These are phyloP conservation scores for Aspergillus indologenus DNA, from an alignment of 495 filamentous ascomycete species.

Conservation along the genomic window DNA sequence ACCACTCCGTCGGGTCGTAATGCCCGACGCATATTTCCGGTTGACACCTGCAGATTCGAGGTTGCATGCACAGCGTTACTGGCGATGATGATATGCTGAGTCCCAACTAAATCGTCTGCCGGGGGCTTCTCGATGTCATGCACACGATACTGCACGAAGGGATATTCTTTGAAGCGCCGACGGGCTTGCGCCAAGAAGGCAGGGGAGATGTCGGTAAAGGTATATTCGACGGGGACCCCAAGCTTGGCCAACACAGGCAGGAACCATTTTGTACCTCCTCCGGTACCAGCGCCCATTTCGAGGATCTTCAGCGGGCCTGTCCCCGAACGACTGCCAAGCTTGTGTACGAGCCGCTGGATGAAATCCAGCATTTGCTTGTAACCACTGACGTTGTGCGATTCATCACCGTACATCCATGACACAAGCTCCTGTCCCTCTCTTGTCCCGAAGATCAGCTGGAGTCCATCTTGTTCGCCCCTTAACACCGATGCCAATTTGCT, in stretches of 20 bases:
- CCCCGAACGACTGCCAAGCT: slow-evolving; percentile 8
- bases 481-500: slow-evolving; percentile 40
- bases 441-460: slow-evolving; percentile 48
- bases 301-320: slow-evolving; percentile 35
- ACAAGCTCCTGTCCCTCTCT: slow-evolving; percentile 45
- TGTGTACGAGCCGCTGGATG: slow-evolving; percentile 29
- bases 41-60: slow-evolving; percentile 28
- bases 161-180: slow-evolving; percentile 37
- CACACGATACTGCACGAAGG: slow-evolving; percentile 41
- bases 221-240: slow-evolving; percentile 45
- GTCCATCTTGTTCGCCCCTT: slow-evolving; percentile 41
- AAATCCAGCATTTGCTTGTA: slow-evolving; percentile 46
- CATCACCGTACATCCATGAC: slow-evolving; percentile 44
- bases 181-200: slow-evolving; percentile 43
- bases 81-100: slow-evolving; percentile 46
- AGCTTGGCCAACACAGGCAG: slow-evolving; percentile 34
- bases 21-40: slow-evolving; percentile 29
- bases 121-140: slow-evolving; percentile 47
- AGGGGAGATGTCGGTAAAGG: slow-evolving; percentile 45
- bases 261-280: slow-evolving; percentile 40
- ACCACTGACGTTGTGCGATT: slow-evolving; percentile 35
- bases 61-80: slow-evolving; percentile 53
- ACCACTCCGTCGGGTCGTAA: slow-evolving; percentile 40
- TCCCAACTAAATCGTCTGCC: slow-evolving; percentile 30
- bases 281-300: slow-evolving; percentile 47